These are phyloP conservation scores for Microsporum canis DNA, from an alignment of 2,329 filamentous ascomycete species.

Conservation along the genomic window DNA sequence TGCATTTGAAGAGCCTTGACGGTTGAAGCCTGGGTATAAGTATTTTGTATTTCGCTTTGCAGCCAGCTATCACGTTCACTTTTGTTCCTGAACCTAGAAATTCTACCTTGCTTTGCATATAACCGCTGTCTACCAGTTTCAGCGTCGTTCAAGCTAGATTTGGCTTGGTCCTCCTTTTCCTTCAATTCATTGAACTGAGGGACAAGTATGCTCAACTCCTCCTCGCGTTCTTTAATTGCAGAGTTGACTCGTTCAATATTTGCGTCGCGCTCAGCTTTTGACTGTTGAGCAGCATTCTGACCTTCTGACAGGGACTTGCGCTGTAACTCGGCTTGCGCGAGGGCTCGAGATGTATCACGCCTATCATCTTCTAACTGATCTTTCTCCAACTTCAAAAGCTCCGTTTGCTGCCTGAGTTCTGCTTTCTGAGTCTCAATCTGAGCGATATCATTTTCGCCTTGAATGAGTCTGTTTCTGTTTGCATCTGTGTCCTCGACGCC, in stretches of 20 bases:
- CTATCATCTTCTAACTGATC: constrained; percentile 82
- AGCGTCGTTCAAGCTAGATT: constrained; percentile 61
- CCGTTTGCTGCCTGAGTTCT: constrained; percentile 67
- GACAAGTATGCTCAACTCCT: constrained; percentile 60
- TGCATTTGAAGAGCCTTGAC: constrained; percentile 78
- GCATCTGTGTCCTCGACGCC: constrained; percentile 77
- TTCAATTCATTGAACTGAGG: constrained; percentile 67
- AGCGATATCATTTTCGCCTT: constrained; percentile 67
- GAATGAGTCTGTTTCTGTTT: constrained; percentile 62
- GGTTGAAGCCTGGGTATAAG: constrained; percentile 61
- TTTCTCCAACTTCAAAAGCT: constrained; percentile 74
- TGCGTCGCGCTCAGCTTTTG: constrained; percentile 56
- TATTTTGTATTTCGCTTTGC: constrained; percentile 65
- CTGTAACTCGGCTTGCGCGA: constrained; percentile 77
- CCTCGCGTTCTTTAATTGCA: constrained; percentile 65
- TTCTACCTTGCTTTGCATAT: constrained; percentile 84
- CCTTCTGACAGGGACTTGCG: constrained; percentile 74
- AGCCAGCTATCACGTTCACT: constrained; percentile 77
- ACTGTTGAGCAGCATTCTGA: constrained; percentile 64
- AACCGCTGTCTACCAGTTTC: constrained; percentile 66
- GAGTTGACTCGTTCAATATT: constrained; percentile 61
- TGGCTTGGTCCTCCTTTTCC: constrained; percentile 58
- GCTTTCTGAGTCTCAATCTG: constrained; percentile 69
- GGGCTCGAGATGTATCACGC: constrained; percentile 63
- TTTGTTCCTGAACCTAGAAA: constrained; percentile 78